Evolutionary conservation across 345 rosid genomes (phyloP).

Genomic region (Gossypioides kirkii): DNA sequence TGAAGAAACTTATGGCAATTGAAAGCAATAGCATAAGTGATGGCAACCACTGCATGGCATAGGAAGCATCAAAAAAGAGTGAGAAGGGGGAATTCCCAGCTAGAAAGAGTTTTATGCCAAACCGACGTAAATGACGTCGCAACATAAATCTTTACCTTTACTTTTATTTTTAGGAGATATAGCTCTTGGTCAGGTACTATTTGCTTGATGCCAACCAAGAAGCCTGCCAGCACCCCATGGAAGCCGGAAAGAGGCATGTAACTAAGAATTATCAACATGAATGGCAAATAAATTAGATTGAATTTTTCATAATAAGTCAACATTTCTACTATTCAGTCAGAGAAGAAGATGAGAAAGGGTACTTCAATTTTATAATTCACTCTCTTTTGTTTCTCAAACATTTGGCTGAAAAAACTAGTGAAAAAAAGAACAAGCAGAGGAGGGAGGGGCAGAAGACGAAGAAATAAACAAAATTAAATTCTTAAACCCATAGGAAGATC

Average conservation of each 20-base stretch:
- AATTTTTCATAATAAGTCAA: neutral
- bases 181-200: conserved; percentile 93
- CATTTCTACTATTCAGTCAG: neutral
- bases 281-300: neutral
- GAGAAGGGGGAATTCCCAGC: conserved; percentile 18
- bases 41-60: conserved; percentile 83
- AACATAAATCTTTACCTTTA: conserved; percentile 50
- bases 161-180: conserved; percentile 63
- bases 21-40: conserved; percentile 64
- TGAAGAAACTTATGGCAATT: conserved; percentile 70
- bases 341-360: neutral
- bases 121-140: neutral
- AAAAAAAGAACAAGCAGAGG: neutral
- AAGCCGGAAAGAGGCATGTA: conserved; percentile 97
- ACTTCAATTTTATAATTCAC: neutral
- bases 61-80: conserved; percentile 14
- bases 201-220: conserved; percentile 95
- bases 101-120: conserved; percentile 1
- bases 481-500: conserved; percentile 2
- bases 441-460: neutral
- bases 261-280: conserved; percentile 32
- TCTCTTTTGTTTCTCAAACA: neutral
- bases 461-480: conserved; percentile 2
- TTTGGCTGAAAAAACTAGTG: neutral
- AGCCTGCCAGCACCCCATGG: conserved; percentile 79